These are phyloP conservation scores for Daucus carota DNA, from an alignment of 129 eudicot species.

Conservation along the genomic window DNA sequence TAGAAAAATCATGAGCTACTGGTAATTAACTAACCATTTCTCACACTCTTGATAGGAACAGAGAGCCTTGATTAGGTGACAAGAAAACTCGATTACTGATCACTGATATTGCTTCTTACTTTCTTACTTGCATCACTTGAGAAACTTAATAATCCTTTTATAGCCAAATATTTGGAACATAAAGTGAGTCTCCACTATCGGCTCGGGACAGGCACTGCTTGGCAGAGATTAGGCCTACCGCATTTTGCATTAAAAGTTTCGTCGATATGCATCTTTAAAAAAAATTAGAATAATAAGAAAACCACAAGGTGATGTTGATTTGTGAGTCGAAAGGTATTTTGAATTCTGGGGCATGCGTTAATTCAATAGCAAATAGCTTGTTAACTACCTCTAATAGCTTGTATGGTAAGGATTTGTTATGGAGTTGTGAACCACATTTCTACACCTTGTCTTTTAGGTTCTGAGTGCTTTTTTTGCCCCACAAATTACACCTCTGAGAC, in stretches of 20 bases:
- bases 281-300: conserved; percentile 4
- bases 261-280: not conserved
- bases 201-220: conserved; percentile 33
- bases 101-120: not conserved
- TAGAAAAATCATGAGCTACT: not conserved
- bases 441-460: conserved; percentile 18
- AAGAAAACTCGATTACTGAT: not conserved
- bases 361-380: conserved; percentile 3
- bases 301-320: conserved; percentile 38
- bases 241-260: conserved; percentile 36
- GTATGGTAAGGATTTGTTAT: conserved; percentile 25
- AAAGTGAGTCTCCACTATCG: conserved; percentile 37
- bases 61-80: conserved; percentile 4
- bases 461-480: conserved; percentile 49
- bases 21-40: conserved; percentile 36
- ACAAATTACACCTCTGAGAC: conserved; percentile 29
- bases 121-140: conserved; percentile 8
- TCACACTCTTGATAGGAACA: not conserved
- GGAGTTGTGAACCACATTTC: conserved; percentile 41
- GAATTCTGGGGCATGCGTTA: conserved; percentile 42
- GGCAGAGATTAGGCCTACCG: conserved; percentile 49
- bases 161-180: conserved; percentile 39
- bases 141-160: conserved; percentile 28
- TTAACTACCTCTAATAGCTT: conserved; percentile 17
- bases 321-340: conserved; percentile 19